Conservation (phyloP, 345 rosid genomes). For the Acer negundo region DNA sequence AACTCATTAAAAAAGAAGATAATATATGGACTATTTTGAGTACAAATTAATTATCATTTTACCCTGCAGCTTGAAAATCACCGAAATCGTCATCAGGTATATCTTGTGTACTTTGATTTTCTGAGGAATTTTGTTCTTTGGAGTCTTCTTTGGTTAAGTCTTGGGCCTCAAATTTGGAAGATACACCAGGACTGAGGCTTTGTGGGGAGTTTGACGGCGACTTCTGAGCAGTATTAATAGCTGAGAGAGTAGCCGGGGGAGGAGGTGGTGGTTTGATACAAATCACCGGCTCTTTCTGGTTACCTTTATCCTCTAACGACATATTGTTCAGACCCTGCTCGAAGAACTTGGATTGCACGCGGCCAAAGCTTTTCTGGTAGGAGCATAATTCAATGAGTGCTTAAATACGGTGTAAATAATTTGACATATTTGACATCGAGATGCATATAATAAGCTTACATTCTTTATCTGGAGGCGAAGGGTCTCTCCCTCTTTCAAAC, state of each 20-base stretch:
- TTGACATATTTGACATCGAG: neutral
- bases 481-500: conserved; percentile 93
- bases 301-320: conserved; percentile 60
- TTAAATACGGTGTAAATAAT: neutral
- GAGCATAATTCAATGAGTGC: neutral
- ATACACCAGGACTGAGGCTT: conserved; percentile 34
- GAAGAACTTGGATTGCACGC: conserved; percentile 48
- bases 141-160: conserved; percentile 28
- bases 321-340: conserved; percentile 63
- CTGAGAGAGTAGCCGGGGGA: conserved; percentile 70
- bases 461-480: conserved; percentile 78
- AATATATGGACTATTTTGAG: neutral
- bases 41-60: conserved; percentile 13
- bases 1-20: neutral
- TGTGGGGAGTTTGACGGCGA: conserved; percentile 43
- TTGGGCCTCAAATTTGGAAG: conserved; percentile 26
- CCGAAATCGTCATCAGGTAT: conserved; percentile 88
- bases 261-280: conserved; percentile 83
- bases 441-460: conserved; percentile 41
- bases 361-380: conserved; percentile 45
- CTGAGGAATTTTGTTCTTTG: conserved; percentile 33
- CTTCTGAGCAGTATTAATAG: conserved; percentile 38
- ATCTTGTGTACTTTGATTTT: conserved; percentile 43
- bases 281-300: conserved; percentile 49
- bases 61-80: conserved; percentile 92